Conservation (phyloP, 257 asterid genomes). For the Gentiana macrophylla region DNA sequence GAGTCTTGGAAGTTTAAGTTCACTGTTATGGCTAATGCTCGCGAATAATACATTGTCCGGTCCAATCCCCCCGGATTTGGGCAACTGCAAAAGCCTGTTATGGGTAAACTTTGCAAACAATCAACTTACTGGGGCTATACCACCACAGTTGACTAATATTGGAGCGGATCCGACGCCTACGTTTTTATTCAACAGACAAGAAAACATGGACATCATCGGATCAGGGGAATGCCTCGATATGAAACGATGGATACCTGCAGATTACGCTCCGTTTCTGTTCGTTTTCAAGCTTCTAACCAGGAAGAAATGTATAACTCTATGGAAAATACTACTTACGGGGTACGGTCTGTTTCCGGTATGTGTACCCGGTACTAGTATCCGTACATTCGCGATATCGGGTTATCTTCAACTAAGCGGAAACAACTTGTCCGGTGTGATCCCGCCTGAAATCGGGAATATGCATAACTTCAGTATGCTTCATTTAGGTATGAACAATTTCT, state of each 20-base stretch:
- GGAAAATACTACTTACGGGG: constrained; percentile 70
- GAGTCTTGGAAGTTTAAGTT: constrained; percentile 26
- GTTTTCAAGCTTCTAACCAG: constrained; percentile 55
- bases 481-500: constrained; percentile 34
- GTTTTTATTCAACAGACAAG: constrained; percentile 40
- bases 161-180: constrained; percentile 44
- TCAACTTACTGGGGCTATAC: constrained; percentile 20
- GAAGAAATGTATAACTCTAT: constrained; percentile 49
- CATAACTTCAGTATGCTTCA: constrained; percentile 29
- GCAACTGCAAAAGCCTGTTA: constrained; percentile 26
- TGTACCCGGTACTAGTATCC: constrained; percentile 39
- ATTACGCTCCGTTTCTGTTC: constrained; percentile 28
- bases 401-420: constrained; percentile 70
- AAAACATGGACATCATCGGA: constrained; percentile 37
- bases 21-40: constrained; percentile 29
- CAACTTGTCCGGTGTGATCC: constrained; percentile 50
- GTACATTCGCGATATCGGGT: constrained; percentile 47
- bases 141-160: constrained; percentile 32
- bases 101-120: constrained; percentile 37
- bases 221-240: constrained; percentile 60
- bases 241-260: constrained; percentile 30
- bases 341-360: constrained; percentile 63
- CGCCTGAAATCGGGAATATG: constrained; percentile 49
- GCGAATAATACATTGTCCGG: constrained; percentile 34
- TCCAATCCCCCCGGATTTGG: constrained; percentile 31